phyloP scores from a whole-genome alignment of 768 basidiomycete species.

The Russula olivacea region DNA sequence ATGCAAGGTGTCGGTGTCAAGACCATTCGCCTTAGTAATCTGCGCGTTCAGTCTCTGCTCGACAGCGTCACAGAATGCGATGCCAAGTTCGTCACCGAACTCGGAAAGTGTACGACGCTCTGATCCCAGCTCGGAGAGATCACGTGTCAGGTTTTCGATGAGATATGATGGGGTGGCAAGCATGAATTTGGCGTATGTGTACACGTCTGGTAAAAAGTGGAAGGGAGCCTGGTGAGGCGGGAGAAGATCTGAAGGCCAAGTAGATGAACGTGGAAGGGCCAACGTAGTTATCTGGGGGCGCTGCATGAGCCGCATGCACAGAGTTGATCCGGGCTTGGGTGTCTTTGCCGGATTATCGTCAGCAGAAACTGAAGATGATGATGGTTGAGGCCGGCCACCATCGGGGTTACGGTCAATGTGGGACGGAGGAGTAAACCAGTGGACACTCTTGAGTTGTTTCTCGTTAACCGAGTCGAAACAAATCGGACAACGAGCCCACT shows the following conservation, averaged over 20 bases:
- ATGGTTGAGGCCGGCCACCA: conserved; percentile 32
- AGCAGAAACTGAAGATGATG: conserved; percentile 44
- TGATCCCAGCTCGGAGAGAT: conserved; percentile 62
- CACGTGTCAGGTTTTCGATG: conserved; percentile 60
- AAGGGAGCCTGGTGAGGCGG: conserved; percentile 93
- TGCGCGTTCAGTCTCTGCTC: conserved; percentile 71
- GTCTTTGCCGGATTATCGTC: conserved; percentile 36
- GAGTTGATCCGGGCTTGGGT: conserved; percentile 49
- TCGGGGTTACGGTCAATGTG: conserved; percentile 35
- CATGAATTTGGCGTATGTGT: conserved; percentile 89
- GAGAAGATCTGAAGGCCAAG: conserved; percentile 92
- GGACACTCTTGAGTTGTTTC: conserved; percentile 86
- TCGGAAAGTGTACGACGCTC: conserved; percentile 64
- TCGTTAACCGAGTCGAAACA: conserved; percentile 92
- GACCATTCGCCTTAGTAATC: conserved; percentile 68
- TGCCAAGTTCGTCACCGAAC: conserved; percentile 69
- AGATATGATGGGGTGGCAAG: conserved; percentile 87
- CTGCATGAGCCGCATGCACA: conserved; percentile 86
- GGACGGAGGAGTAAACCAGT: conserved; percentile 66
- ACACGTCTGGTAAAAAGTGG: conserved; percentile 91
- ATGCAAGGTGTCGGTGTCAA: conserved; percentile 64
- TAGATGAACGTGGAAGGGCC: conserved; percentile 82
- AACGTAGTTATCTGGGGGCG: conserved; percentile 93
- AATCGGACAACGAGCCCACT: conserved; percentile 92
- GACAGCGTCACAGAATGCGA: conserved; percentile 76